phyloP scores from a whole-genome alignment of 1,284 basidiomycete genomes.

The Sporisorium reilianum region DNA sequence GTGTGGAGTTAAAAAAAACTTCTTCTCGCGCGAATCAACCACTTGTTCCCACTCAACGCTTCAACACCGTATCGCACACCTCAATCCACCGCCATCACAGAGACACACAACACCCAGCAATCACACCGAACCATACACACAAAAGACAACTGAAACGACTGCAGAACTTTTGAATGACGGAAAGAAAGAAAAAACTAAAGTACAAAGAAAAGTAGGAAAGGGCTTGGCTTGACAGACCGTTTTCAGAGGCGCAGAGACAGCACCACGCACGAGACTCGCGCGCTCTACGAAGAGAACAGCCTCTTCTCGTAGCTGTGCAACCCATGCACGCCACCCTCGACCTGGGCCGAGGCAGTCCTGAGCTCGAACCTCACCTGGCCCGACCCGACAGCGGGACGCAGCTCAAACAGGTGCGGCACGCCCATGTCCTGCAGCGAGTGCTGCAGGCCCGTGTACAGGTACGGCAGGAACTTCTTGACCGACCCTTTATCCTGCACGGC shows the following conservation, averaged over 20 bases:
- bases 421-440: conserved; percentile 97
- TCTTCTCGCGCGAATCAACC: conserved; percentile 1
- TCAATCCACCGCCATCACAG: not conserved
- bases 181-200: not conserved
- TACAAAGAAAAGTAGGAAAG: not conserved
- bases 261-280: too few species aligned
- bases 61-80: too few species aligned
- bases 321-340: conserved; percentile 95
- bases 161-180: too few species aligned
- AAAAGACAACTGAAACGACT: too few species aligned
- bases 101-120: not conserved
- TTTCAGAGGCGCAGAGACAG: too few species aligned
- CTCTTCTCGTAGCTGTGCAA: conserved; percentile 75
- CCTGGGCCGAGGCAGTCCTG: conserved; percentile 92
- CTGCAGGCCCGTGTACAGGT: conserved; percentile 90
- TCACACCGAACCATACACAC: not conserved
- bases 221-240: not conserved
- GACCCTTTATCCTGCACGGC: conserved; percentile 98
- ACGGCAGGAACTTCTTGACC: conserved; percentile 86
- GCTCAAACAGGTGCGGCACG: conserved; percentile 76
- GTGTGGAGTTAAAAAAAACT: conserved; percentile 4
- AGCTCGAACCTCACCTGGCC: conserved; percentile 90
- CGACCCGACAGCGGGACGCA: conserved; percentile 76
- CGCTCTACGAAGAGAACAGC: conserved; percentile 71
- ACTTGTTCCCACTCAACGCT: not conserved